Conservation (phyloP, 345 rosid species). For the Aquilaria yunnanensis region DNA sequence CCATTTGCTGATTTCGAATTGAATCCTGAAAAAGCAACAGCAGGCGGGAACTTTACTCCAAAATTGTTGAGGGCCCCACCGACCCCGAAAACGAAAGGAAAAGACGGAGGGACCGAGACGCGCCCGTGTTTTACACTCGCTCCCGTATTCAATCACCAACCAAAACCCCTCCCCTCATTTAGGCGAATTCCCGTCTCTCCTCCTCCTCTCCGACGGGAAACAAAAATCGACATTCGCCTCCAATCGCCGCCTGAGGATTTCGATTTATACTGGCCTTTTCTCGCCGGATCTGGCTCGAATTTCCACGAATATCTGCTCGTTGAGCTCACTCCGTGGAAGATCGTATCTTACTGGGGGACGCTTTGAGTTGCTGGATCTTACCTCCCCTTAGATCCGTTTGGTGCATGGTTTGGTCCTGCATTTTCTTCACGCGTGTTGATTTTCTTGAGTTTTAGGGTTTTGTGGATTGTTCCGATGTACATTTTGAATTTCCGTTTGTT, state of each 20-base stretch:
- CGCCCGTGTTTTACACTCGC: constrained; percentile 7
- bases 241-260: not conserved
- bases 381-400: constrained; percentile 18
- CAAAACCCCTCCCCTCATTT: not conserved
- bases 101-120: not conserved
- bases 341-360: not conserved
- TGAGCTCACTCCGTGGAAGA: not conserved
- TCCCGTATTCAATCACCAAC: constrained; percentile 3
- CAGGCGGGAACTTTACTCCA: constrained; percentile 15
- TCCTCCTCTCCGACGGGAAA: not conserved
- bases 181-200: not conserved
- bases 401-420: constrained; percentile 13
- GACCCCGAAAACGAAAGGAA: not conserved
- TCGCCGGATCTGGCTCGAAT: constrained; percentile 5
- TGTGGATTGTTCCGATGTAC: constrained; percentile 11
- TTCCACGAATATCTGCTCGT: not conserved
- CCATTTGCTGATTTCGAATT: too few species aligned
- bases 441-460: constrained; percentile 7
- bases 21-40: not conserved
- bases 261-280: not conserved
- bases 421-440: constrained; percentile 8
- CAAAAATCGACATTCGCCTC: not conserved
- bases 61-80: constrained; percentile 1
- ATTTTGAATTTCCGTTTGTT: constrained; percentile 7
- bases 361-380: not conserved